Evolutionary conservation across 1,284 basidiomycete genomes (phyloP), one percentile per base, ranked within the genome.

Genomic region (Ustilago trichophora): DNA sequence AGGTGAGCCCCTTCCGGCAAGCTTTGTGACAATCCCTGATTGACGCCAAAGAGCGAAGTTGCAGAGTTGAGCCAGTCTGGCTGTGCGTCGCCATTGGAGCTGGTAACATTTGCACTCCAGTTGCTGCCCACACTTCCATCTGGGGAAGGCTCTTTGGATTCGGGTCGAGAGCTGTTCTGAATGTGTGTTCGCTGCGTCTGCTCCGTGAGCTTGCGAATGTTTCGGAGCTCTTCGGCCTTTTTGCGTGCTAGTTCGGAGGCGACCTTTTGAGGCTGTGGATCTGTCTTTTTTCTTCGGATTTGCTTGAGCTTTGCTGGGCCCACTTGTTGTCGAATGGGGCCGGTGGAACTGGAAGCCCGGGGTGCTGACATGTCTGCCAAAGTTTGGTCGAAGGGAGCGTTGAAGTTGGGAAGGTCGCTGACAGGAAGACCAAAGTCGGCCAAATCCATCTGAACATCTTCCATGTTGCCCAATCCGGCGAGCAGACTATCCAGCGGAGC

Each of bases 401-500:
- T 67, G 44, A 72, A 69, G 57, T 45, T 60, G 38, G 62, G 58
- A 24, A 65, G 40, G 6, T 58, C 47, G 22, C 41, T 42, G 12
- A 47, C 49, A 13, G 62, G 57, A 31, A 63, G n/a, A 0, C 62
- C 62, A 21, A 66, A 42, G 29, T 66, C 67, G 18, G 57, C 41
- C 3, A 64, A 42, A 34, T 73, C 65, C 57, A 73, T 69, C 49
- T 68, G 63, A 2, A 70, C 47, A 36, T 69, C 58, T 16, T 74
- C 72, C 52, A 59, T 63, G 27, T 45, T 54, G 21, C 66, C 65
- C 6, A 74, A 53, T 5, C 69, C 72, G 16, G 59, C 68, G 1
- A 74, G 53, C 25, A 72, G 38, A 27, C 65, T 65, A 44, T 72
- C 62, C 29, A 70, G 54, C 3, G 72, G 69, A 37, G 68, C 72